Base-by-base conservation (phyloP, 2,329 filamentous ascomycete species). In the Diaporthe helianthi region DNA sequence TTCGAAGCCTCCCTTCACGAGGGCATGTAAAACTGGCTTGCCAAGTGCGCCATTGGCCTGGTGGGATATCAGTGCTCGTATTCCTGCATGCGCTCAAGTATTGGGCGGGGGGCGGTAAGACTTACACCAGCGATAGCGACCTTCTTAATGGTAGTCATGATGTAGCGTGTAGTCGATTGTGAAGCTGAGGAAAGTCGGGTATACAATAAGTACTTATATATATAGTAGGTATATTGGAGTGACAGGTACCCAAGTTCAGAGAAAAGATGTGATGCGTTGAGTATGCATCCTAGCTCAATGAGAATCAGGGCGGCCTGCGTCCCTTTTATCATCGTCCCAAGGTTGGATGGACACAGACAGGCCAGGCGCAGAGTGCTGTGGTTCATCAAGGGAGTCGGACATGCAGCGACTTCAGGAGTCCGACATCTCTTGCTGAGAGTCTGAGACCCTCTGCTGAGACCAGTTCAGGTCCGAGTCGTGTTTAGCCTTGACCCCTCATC, bases 101-200 rank as follows among this genome's bases (percentile, higher is more conserved):
- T 6, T 22, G 33, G 41, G 58, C 7, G 2, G 10, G 41, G 9
- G 41, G n/a, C n/a, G n/a, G n/a, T n/a, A 26, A 7, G 53, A 71
- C 74, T 73, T 66, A 75, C 80, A 69, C 81, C 81, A 46, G 76
- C 75, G n/a, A 83, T 60, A 12, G 76, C 77, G 51, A 83, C 75
- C 72, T 80, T 83, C 72, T 80, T 81, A 72, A 81, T 74, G 41
- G 75, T 29, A 46, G 69, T 47, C 58, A 61, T 61, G 41, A 61
- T 47, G 12, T 47, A n/a, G 41, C 15, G 19, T 7, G 7, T 33
- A 13, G 17, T 31, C 15, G 17, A 12, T 9, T 29, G 3, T 46
- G 36, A 46, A 46, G 38, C 19, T 61, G 29, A n/a, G 22, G 24
- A 24, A 4, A 5, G 15, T 24, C 3, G 33, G 13, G 13, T 10